A percentile compares a stretch with the other conserved stretches of the same genome.
Conservation (phyloP, 2,329 filamentous ascomycete genomes). For the Penicillium thymicola region DNA sequence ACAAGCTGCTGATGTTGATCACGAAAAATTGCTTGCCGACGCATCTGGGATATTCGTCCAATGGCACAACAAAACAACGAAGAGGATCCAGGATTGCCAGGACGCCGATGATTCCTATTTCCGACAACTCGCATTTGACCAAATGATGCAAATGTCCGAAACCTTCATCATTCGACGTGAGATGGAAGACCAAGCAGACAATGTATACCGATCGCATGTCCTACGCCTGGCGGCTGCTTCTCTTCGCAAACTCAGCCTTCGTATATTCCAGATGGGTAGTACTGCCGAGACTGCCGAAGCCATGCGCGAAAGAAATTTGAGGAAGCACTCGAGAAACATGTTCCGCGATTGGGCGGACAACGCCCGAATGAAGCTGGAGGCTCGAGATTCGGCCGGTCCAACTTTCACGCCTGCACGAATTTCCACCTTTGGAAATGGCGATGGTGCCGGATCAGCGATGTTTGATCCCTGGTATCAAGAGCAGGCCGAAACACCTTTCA, state of each 20-base stretch:
- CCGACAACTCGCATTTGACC: slow-evolving; percentile 37
- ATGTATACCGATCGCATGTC: slow-evolving; percentile 47
- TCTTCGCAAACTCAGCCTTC: slow-evolving; percentile 57
- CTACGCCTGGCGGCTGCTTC: slow-evolving; percentile 47
- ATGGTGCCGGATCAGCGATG: slow-evolving; percentile 24
- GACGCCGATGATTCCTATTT: slow-evolving; percentile 40
- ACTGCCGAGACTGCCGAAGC: slow-evolving; percentile 52
- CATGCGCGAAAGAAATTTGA: slow-evolving; percentile 51
- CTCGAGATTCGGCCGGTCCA: slow-evolving; percentile 30
- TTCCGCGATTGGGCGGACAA: slow-evolving; percentile 54
- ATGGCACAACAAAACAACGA: slow-evolving; percentile 44
- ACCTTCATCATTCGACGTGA: slow-evolving; percentile 32
- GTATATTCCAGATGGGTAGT: slow-evolving; percentile 53
- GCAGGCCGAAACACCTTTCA: slow-evolving; percentile 35
- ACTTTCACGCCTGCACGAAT: slow-evolving; percentile 28
- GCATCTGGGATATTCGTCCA: slow-evolving; percentile 37
- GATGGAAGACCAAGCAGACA: slow-evolving; percentile 45
- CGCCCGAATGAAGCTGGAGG: slow-evolving; percentile 32
- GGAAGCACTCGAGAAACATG: slow-evolving; percentile 55
- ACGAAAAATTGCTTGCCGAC: slow-evolving; percentile 33
- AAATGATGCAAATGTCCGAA: slow-evolving; percentile 39
- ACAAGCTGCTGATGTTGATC: slow-evolving; percentile 38
- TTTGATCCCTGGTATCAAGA: slow-evolving; percentile 38
- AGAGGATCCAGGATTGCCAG: slow-evolving; percentile 32
- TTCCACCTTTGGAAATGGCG: slow-evolving; percentile 18